Base-by-base conservation (phyloP, 805 yeast genomes). In the Metschnikowia lochheadii region DNA sequence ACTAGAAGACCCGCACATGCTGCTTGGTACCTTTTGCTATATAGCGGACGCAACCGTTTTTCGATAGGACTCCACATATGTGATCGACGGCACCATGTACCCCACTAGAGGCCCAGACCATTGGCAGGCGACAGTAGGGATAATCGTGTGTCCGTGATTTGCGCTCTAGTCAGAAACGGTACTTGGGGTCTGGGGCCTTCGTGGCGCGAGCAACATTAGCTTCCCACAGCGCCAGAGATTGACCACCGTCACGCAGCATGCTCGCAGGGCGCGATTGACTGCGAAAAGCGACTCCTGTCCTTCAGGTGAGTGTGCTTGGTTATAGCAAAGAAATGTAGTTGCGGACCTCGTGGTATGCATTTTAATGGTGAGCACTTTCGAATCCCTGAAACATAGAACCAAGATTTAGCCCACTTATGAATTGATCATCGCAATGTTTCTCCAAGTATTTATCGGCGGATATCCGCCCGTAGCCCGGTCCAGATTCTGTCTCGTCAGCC, bases 211-310 rank as follows among this genome's bases (percentile, higher is more conserved):
- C 45, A 33, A 42, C 38, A 32, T 20, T 32, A n/a, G 31, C 14
- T 15, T 34, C 20, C 26, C 29, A 8, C 29, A 26, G 29, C 3
- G 33, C 32, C 14, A 32, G 38, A 20, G 45, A 33, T 42, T 20
- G 45, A 32, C 45, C 45, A 32, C 45, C 45, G 45, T 42, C 45
- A 42, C 45, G 45, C 45, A 32, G 26, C 35, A 14, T 21, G 29
- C 29, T 20, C 10, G n/a, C 34, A 23, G 6, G 45, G 45, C 45
- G 38, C 45, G 45, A 33, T 20, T 23, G 45, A 42, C 45, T 42
- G 45, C 45, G 38, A 42, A 42, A 41, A 32, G 33, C 31, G 13
- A 15, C 4, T 14, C 26, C 15, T 40, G 18, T 39, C 18, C 31
- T 23, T 23, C 14, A 29, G 13, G 35, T 6, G 31, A 8, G 29